Percentiles rank a stretch among this genome's conserved stretches.
Evolutionary conservation across 2,329 filamentous ascomycete genomes (phyloP).

Genomic region (Tolypocladium sp.): DNA sequence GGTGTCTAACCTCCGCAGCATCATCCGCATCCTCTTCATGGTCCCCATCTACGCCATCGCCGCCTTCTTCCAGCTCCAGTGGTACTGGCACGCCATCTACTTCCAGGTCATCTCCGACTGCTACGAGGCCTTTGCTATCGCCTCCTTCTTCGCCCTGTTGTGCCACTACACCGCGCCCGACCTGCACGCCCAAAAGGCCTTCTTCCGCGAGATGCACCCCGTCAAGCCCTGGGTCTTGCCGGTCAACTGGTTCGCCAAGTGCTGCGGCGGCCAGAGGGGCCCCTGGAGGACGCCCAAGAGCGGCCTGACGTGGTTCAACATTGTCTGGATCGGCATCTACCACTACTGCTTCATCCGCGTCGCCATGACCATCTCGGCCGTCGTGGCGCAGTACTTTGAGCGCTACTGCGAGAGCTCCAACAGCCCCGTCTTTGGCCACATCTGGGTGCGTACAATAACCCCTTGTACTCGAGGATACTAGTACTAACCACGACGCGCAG

Average conservation of each 20-base stretch:
- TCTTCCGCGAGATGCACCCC: constrained; percentile 60
- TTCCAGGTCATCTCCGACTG: constrained; percentile 74
- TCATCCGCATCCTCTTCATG: constrained; percentile 85
- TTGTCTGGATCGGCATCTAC: constrained; percentile 74
- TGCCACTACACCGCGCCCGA: constrained; percentile 73
- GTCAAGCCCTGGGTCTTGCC: constrained; percentile 68
- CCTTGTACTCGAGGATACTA: not conserved
- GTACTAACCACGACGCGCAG: constrained; percentile 21
- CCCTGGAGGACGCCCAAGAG: constrained; percentile 66
- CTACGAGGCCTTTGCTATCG: constrained; percentile 84
- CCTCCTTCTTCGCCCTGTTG: constrained; percentile 75
- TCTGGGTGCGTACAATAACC: constrained; percentile 53
- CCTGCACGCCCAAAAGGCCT: constrained; percentile 72
- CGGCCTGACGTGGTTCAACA: constrained; percentile 85
- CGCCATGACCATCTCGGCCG: constrained; percentile 68
- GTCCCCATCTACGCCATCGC: constrained; percentile 72
- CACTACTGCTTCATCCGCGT: constrained; percentile 81
- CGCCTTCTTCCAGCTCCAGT: constrained; percentile 63
- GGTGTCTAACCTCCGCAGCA: constrained; percentile 35
- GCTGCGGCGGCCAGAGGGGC: constrained; percentile 60
- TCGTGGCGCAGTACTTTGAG: constrained; percentile 59
- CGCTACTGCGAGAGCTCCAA: constrained; percentile 73
- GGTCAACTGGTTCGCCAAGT: constrained; percentile 59
- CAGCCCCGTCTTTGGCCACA: constrained; percentile 68
- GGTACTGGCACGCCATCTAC: constrained; percentile 71